Percentiles rank a stretch among this genome's conserved stretches.
Evolutionary conservation across 768 basidiomycete species (phyloP).

Genomic region (Serendipita vermifera): DNA sequence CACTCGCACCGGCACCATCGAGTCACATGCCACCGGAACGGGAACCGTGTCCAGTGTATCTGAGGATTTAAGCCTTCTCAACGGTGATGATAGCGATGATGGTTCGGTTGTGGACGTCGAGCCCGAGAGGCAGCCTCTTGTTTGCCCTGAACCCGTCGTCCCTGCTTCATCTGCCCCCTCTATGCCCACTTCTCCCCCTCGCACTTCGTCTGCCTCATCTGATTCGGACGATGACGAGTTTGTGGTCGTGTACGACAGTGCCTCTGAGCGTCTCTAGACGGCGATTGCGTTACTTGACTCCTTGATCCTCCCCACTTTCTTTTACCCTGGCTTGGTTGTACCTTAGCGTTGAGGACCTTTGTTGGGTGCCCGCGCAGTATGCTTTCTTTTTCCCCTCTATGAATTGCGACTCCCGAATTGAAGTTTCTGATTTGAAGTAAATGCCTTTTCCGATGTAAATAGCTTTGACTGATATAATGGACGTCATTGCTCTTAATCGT

Average conservation of each 20-base stretch:
- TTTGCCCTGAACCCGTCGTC: neutral
- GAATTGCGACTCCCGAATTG: too few relatives aligned
- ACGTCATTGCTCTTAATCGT: too few relatives aligned
- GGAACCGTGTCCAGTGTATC: constrained; percentile 3
- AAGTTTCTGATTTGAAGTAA: too few relatives aligned
- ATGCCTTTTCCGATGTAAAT: too few relatives aligned
- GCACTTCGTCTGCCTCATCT: constrained; percentile 20
- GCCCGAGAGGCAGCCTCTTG: neutral
- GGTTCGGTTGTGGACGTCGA: neutral
- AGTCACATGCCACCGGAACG: neutral
- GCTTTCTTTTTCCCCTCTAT: too few relatives aligned
- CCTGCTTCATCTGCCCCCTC: neutral
- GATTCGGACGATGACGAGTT: constrained; percentile 51
- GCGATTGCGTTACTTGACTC: too few relatives aligned
- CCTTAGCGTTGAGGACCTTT: too few relatives aligned
- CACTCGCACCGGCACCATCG: neutral
- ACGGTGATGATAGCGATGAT: neutral
- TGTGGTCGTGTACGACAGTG: constrained; percentile 21
- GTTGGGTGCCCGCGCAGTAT: too few relatives aligned
- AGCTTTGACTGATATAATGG: too few relatives aligned
- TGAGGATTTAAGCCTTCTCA: neutral
- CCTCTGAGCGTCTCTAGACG: too few relatives aligned
- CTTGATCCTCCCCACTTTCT: too few relatives aligned
- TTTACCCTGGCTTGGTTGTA: too few relatives aligned
- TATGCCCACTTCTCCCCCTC: neutral